These are phyloP conservation scores for Globisporangium abappressorium DNA, from an alignment of 352 stramenopile species.

Conservation along the genomic window DNA sequence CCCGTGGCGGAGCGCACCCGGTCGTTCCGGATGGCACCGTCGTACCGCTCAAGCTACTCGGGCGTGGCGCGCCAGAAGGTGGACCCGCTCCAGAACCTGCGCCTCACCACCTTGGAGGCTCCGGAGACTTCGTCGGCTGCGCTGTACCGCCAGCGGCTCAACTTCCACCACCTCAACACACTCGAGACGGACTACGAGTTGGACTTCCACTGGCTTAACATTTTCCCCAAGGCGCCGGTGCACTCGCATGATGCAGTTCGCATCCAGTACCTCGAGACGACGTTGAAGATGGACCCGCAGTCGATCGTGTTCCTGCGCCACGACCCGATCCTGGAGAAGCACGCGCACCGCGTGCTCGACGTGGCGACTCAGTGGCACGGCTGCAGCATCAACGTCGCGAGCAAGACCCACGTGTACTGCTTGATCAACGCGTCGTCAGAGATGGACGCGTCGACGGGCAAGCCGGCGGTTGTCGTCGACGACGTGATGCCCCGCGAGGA, in stretches of 20 bases:
- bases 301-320: constrained; percentile 60
- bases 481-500: constrained; percentile 61
- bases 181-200: constrained; percentile 61
- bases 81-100: constrained; percentile 5
- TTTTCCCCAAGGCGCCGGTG: constrained; percentile 75
- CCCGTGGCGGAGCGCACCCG: constrained; percentile 17
- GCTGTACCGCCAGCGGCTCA: constrained; percentile 8
- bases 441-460: constrained; percentile 25
- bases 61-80: not conserved
- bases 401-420: constrained; percentile 59
- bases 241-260: constrained; percentile 32
- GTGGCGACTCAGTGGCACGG: constrained; percentile 64
- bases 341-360: constrained; percentile 46
- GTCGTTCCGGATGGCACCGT: constrained; percentile 20
- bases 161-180: constrained; percentile 58
- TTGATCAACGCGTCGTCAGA: constrained; percentile 49
- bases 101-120: not conserved
- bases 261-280: constrained; percentile 48
- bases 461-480: constrained; percentile 44
- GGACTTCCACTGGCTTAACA: constrained; percentile 78
- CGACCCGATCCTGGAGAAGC: constrained; percentile 44
- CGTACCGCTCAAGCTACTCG: constrained; percentile 15
- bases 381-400: constrained; percentile 67
- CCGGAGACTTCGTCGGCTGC: not conserved
- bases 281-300: constrained; percentile 56